Evolutionary conservation across 2,329 filamentous ascomycete species (phyloP), one percentile per base, ranked within the genome.

Genomic region (Calonectria honghensis): DNA sequence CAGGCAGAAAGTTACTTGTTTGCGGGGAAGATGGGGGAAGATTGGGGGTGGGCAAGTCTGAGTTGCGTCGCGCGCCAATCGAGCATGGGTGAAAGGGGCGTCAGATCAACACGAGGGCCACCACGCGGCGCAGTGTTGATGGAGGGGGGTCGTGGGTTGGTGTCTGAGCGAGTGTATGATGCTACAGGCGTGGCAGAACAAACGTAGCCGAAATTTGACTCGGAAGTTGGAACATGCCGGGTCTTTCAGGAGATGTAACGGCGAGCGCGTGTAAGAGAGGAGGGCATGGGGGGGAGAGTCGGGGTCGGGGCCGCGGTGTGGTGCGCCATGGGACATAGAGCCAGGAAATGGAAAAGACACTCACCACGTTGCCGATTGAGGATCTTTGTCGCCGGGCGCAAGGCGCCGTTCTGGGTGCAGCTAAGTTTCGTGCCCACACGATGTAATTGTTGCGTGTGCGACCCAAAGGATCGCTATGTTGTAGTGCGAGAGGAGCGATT

Each of bases 1-100:
- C 72, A 78, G 72, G 78, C 70, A 79, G 76, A 79, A 63, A 73
- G 73, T 69, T 72, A 73, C 31, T 70, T 70, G 75, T 77, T 77
- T 80, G 80, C 79, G 79, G 79, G 79, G 79, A 80, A 80, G 29
- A 65, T 63, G 68, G 48, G 29, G 59, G 63, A 51, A 52, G 48
- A 76, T 73, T 77, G 78, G 75, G 79, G 79, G 78, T 73, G 74
- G 52, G 51, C 63, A 39, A 74, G 73, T 78, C 75, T 75, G 75
- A 79, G 75, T 76, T 73, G 69, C 73, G 76, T 72, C 73, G 75
- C 76, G 74, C 73, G 72, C 75, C 73, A 79, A 78, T 75, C 71
- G 73, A 70, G 74, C 72, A 74, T 70, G 66, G 48, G 67, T 76
- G 75, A 54, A 63, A 78, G 70, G 66, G 70, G 75, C 72, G 51